Evolutionary conservation across 805 yeast genomes (phyloP), one percentile per base, ranked within the genome.

Genomic region (Candida sonorensis): DNA sequence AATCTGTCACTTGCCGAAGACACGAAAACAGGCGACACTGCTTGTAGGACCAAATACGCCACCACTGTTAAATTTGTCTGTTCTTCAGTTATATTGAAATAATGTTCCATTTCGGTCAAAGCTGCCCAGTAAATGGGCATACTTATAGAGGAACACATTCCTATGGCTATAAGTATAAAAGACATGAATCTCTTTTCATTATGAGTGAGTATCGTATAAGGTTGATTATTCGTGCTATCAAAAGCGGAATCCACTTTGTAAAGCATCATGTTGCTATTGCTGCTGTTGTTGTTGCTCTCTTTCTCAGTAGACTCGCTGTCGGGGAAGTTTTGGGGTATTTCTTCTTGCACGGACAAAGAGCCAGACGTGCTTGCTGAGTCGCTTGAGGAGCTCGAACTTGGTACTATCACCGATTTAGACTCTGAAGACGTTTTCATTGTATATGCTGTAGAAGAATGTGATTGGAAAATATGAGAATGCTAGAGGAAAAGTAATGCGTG

Each of bases 101-200:
- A 55, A 0, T 53, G 41, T 30, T 76, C 72, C 7, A 87, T 59
- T 5, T 67, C 62, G 0, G 77, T 72, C 12, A 86, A 56, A 0
- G 86, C 86, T 0, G 94, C 94, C 56, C 82, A 80, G 50, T 82
- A 86, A 10, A 85, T 82, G 0, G 94, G 82, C 42, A 80, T 72
- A 0, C 88, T 75, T 3, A 82, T 61, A 0, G 92, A 64, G 2
- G 94, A 82, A 63, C 81, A 77, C 26, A 75, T 56, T 0, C 84
- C 82, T 2, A 72, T 57, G 4, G 61, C 40, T 2, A 68, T 71
- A 37, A 64, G 66, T 19, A 59, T 56, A 5, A 43, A 39, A 2
- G 64, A 67, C 21, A 77, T 42, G 5, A 64, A 23, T 13, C 49
- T 34, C 41, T 66, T 65, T 29, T 75, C 80, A 4, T 35, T 37